Base-by-base conservation (phyloP, 2,329 filamentous ascomycete genomes). In the Talaromyces sp. region DNA sequence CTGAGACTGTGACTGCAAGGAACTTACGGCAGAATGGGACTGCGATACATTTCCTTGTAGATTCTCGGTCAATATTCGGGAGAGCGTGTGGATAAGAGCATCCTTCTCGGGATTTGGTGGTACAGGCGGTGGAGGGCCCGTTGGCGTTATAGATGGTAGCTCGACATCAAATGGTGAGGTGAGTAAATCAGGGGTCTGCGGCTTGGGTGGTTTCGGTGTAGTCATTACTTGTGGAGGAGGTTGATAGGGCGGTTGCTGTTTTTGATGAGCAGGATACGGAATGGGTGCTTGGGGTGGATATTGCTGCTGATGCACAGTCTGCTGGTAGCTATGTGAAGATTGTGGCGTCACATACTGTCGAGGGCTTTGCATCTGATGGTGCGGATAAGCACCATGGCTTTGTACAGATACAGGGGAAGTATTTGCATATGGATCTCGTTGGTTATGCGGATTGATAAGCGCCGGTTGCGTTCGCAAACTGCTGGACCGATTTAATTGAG, bases 21-120 rank as follows among this genome's bases (percentile, higher is more conserved):
- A 90, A 0, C 88, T 84, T 39, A 97, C 83, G 22, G 90, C 91
- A 14, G 89, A 84, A 19, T 87, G 84, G 70, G 93, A 93, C 72
- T 95, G 90, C 31, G 85, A 79, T 56, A 90, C 85, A 62, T 88
- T 89, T 57, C 85, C 85, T 67, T 88, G 87, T 16, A 93, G 88
- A 68, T 91, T 88, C 45, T 86, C 81, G 63, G 88, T 83, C 3
- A 98, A 82, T 0, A 88, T 86, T 64, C 85, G 82, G 41, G 89
- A 92, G 35, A 98, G 85, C 52, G 93, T 90, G 62, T 86, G 85
- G 3, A 97, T 84, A 16, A 98, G 86, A 22, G 90, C 89, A 76
- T 98, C 93, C 75, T 97, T 97, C 78, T 98, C 92, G 0, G 95
- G 95, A 72, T 99, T 99, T 0, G 93, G 93, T 0, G 95, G 94